phyloP scores from a whole-genome alignment of 345 rosid species.

The Rhodamnia rubescens region DNA sequence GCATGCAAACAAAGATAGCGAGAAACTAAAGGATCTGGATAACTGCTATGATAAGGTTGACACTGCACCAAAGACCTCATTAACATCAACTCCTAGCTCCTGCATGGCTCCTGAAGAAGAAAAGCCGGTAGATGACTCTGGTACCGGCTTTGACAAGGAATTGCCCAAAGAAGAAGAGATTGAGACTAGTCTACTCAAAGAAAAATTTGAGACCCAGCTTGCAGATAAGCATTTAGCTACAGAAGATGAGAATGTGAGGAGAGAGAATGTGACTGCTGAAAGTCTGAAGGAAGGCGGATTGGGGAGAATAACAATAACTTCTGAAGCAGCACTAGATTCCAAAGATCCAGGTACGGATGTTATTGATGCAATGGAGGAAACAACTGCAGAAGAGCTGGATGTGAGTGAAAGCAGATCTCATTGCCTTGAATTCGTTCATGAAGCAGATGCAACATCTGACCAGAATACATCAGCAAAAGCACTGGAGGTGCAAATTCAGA shows the following conservation, averaged over 20 bases:
- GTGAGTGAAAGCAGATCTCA: not conserved
- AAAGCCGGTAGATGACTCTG: not conserved
- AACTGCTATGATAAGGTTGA: not conserved
- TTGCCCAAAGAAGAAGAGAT: not conserved
- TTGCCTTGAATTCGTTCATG: not conserved
- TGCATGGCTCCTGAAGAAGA: not conserved
- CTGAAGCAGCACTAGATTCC: not conserved
- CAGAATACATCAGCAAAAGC: not conserved
- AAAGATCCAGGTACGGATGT: not conserved
- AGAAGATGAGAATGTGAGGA: not conserved
- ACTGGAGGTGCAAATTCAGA: not conserved
- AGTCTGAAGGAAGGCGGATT: not conserved
- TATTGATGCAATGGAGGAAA: not conserved
- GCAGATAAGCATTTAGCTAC: not conserved
- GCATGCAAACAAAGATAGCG: not conserved
- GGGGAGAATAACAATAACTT: not conserved
- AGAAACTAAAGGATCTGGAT: not conserved
- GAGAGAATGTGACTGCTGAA: not conserved
- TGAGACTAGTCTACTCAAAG: not conserved
- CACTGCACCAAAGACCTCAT: not conserved
- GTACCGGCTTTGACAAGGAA: not conserved
- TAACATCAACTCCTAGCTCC: not conserved
- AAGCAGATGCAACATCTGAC: not conserved
- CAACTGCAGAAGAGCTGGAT: not conserved
- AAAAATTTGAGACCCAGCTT: not conserved